Evolutionary conservation across 768 basidiomycete species (phyloP).

Genomic region (Lactarius indigo): DNA sequence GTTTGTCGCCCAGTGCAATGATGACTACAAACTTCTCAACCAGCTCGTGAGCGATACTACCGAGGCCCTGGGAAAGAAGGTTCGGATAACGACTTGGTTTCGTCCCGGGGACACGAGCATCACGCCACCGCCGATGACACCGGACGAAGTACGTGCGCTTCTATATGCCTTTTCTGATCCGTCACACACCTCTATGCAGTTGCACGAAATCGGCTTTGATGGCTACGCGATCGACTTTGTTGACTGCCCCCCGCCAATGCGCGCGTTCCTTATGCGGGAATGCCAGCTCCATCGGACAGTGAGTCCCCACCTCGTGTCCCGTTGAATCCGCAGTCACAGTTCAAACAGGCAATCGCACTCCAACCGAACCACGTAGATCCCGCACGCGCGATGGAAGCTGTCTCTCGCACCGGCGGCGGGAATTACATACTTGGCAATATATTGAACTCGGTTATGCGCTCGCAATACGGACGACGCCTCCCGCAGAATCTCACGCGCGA

Average conservation of each 20-base stretch:
- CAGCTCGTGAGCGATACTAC: slow-evolving; percentile 59
- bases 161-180: background rate
- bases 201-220: slow-evolving; percentile 64
- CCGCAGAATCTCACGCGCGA: slow-evolving; percentile 61
- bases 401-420: slow-evolving; percentile 53
- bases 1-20: slow-evolving; percentile 78
- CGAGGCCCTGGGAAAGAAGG: slow-evolving; percentile 48
- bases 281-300: slow-evolving; percentile 73
- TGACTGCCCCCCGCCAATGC: slow-evolving; percentile 69
- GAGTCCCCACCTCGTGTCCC: slow-evolving; percentile 28
- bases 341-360: slow-evolving; percentile 56
- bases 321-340: background rate
- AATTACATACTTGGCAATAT: slow-evolving; percentile 60
- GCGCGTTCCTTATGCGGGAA: slow-evolving; percentile 63
- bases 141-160: slow-evolving; percentile 48
- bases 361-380: slow-evolving; percentile 49
- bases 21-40: slow-evolving; percentile 76
- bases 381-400: slow-evolving; percentile 53
- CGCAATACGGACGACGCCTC: slow-evolving; percentile 64
- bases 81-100: slow-evolving; percentile 66
- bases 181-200: slow-evolving; percentile 38
- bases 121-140: slow-evolving; percentile 50
- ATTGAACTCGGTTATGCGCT: slow-evolving; percentile 59
- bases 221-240: slow-evolving; percentile 82
- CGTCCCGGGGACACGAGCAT: slow-evolving; percentile 41